Conservation (phyloP, 73 alveolate genomes). For the Diophrys sp. region DNA sequence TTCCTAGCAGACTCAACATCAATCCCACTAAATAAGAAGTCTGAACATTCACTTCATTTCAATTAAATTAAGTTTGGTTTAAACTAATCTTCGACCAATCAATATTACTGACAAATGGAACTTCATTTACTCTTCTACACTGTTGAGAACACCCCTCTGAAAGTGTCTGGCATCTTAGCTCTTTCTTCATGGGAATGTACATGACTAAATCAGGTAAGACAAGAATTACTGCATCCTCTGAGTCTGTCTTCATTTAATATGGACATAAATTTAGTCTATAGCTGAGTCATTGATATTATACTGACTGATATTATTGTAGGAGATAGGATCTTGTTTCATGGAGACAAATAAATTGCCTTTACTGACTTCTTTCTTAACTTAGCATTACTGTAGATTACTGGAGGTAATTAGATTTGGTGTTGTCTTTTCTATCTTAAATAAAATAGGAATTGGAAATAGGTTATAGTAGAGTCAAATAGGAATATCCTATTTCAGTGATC, state of each 20-base stretch:
- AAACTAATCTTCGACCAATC: slow-evolving; percentile 61
- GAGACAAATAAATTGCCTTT: slow-evolving; percentile 18
- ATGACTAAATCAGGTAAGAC: slow-evolving; percentile 67
- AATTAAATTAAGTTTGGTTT: slow-evolving; percentile 55
- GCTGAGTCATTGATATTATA: slow-evolving; percentile 45
- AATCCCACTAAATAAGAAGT: too few species aligned
- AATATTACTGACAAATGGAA: slow-evolving; percentile 42
- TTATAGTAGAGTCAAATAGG: too few species aligned
- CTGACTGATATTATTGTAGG: slow-evolving; percentile 68
- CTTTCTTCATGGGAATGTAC: slow-evolving; percentile 52
- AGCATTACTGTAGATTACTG: slow-evolving; percentile 51
- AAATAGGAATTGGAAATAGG: slow-evolving; percentile 38
- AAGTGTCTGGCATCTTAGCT: slow-evolving; percentile 65
- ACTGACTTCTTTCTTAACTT: slow-evolving; percentile 28
- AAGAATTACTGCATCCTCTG: slow-evolving; percentile 43
- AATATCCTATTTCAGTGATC: too few species aligned
- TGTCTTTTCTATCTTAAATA: slow-evolving; percentile 21
- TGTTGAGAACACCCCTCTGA: slow-evolving; percentile 47
- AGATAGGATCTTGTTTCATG: slow-evolving; percentile 21
- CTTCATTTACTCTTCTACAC: slow-evolving; percentile 54
- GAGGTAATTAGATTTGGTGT: slow-evolving; percentile 42
- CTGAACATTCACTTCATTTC: too few species aligned
- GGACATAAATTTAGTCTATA: slow-evolving; percentile 44
- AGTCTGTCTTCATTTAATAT: slow-evolving; percentile 38
- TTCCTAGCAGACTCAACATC: too few species aligned